Conservation (phyloP, 2,329 filamentous ascomycete genomes). For the Penicillium capsulatum region DNA sequence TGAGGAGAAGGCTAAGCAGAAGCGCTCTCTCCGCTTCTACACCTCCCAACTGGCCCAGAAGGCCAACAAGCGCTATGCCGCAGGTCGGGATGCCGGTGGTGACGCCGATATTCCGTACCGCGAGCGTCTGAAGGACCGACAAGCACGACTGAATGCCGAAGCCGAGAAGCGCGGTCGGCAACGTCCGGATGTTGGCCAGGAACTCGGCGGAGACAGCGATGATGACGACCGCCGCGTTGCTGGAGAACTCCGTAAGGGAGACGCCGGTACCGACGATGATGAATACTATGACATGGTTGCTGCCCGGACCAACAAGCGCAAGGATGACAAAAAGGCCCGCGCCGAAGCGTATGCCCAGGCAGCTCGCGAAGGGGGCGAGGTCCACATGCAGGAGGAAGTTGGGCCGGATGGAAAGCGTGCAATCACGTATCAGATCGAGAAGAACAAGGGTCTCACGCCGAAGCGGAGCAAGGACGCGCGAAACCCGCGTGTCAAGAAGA, state of each 20-base stretch:
- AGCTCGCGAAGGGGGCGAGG: conserved; percentile 55
- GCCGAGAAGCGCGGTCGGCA: conserved; percentile 77
- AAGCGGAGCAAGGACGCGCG: conserved; percentile 89
- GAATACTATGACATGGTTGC: conserved; percentile 86
- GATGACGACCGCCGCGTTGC: conserved; percentile 57
- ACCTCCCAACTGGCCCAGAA: conserved; percentile 97
- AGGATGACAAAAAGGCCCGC: conserved; percentile 69
- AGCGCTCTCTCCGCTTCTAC: conserved; percentile 94
- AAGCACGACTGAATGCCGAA: conserved; percentile 80
- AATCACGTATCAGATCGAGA: conserved; percentile 89
- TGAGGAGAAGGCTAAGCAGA: conserved; percentile 81
- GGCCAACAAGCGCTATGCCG: conserved; percentile 67
- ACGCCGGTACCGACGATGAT: conserved; percentile 44
- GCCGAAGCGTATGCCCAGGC: conserved; percentile 55
- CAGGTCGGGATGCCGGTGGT: conserved; percentile 61
- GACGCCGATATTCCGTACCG: conserved; percentile 68
- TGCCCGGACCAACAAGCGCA: conserved; percentile 52
- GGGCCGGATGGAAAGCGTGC: conserved; percentile 84
- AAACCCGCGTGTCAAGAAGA: conserved; percentile 97
- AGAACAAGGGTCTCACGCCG: conserved; percentile 93
- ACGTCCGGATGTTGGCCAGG: conserved; percentile 57
- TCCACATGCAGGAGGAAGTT: conserved; percentile 63
- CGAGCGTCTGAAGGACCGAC: conserved; percentile 80
- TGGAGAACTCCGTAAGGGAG: conserved; percentile 43
- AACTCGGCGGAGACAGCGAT: conserved; percentile 67